phyloP scores from a whole-genome alignment of 2,329 filamentous ascomycete species.

The Dactylella cylindrospora region DNA sequence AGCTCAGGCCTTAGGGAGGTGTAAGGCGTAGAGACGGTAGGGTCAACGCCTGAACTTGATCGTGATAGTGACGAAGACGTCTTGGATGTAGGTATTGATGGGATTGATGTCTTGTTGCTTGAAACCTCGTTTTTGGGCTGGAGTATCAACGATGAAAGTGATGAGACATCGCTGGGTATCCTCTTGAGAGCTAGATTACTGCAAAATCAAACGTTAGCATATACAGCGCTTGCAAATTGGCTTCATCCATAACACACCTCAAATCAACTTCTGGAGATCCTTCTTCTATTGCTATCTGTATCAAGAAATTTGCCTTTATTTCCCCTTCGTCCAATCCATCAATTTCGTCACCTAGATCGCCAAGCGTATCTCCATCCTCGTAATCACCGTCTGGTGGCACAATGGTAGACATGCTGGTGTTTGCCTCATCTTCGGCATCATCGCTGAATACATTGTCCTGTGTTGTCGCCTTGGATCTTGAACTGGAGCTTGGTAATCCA shows the following conservation, averaged over 20 bases:
- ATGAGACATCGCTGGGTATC: conserved; percentile 16
- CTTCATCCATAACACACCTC: neutral
- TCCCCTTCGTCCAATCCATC: conserved; percentile 1
- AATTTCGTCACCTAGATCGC: neutral
- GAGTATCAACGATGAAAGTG: conserved; percentile 16
- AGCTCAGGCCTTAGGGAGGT: conserved; percentile 12
- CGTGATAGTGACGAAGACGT: neutral
- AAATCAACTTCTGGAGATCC: conserved; percentile 10
- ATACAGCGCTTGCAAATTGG: neutral
- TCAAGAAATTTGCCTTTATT: conserved; percentile 19
- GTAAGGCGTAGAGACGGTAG: conserved; percentile 9
- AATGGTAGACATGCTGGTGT: conserved; percentile 20
- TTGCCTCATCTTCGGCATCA: conserved; percentile 13
- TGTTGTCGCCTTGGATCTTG: neutral
- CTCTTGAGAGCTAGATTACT: conserved; percentile 13
- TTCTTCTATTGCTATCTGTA: conserved; percentile 27
- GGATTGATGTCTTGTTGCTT: neutral
- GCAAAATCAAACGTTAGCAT: neutral
- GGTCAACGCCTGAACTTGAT: conserved; percentile 23
- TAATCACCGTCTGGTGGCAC: conserved; percentile 6
- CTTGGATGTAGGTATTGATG: neutral
- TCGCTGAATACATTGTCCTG: neutral
- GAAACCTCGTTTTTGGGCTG: conserved; percentile 14
- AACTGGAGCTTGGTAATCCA: conserved; percentile 5
- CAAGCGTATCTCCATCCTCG: neutral